Evolutionary conservation across 1,284 basidiomycete species (phyloP).

Genomic region (Trichosporon sp.): DNA sequence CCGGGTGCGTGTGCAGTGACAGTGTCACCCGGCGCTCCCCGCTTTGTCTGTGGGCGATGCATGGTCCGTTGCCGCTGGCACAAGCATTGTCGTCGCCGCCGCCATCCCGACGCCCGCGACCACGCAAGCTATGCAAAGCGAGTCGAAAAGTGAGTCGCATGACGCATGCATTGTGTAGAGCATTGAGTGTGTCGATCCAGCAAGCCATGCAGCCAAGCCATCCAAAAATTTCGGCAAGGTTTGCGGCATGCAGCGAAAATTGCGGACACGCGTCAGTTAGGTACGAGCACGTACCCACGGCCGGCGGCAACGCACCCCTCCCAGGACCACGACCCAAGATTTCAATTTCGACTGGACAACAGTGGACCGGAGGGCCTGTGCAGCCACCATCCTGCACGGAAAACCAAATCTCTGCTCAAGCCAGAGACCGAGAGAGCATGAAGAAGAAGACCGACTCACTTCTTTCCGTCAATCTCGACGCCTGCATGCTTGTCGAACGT

Average conservation of each 20-base stretch:
- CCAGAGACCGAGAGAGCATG: too few relatives aligned
- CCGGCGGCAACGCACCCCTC: background rate
- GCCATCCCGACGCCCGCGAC: background rate
- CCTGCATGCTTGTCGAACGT: constrained; percentile 78
- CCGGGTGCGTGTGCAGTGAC: background rate
- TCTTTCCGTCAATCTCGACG: constrained; percentile 63
- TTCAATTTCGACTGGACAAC: background rate
- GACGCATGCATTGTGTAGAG: background rate
- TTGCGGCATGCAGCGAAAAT: background rate
- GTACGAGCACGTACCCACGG: background rate
- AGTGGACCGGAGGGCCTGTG: too few relatives aligned
- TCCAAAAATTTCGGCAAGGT: background rate
- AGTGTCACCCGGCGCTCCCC: background rate
- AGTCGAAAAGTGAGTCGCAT: too few relatives aligned
- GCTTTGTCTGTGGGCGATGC: background rate
- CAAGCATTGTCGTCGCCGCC: background rate
- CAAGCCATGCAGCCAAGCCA: background rate
- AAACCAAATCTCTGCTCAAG: too few relatives aligned
- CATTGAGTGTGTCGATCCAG: too few relatives aligned
- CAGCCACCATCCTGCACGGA: constrained; percentile 19
- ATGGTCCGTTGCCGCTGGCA: background rate
- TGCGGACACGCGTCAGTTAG: background rate
- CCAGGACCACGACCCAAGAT: background rate
- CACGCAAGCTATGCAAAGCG: background rate
- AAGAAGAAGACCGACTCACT: too few relatives aligned